Percentiles rank a stretch among this genome's conserved stretches.
Conservation (phyloP, 768 basidiomycete genomes). For the Lanmaoa rubissima region DNA sequence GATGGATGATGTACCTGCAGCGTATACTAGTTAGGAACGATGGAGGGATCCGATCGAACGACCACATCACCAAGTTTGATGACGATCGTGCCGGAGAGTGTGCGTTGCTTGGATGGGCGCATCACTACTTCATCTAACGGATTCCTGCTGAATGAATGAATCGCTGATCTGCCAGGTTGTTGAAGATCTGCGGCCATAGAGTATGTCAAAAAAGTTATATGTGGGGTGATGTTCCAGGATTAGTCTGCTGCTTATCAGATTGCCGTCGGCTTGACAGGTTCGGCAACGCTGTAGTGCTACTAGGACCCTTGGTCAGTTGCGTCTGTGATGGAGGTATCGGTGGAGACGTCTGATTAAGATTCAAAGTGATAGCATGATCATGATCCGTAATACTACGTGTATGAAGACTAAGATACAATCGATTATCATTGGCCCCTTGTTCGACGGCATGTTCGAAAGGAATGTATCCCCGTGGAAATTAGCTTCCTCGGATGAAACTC, state of each 20-base stretch:
- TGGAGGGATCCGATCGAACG: neutral
- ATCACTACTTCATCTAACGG: constrained; percentile 10
- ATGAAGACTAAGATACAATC: too few relatives aligned
- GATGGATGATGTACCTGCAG: constrained; percentile 86
- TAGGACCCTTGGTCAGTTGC: too few relatives aligned
- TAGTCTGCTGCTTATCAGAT: neutral
- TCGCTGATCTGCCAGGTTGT: constrained; percentile 6
- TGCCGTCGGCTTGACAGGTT: neutral
- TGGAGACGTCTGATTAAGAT: too few relatives aligned
- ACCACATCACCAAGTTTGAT: constrained; percentile 74
- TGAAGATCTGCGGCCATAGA: constrained; percentile 13
- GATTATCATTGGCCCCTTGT: too few relatives aligned
- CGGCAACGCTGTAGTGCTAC: too few relatives aligned
- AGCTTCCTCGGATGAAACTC: too few relatives aligned
- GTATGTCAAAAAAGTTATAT: neutral
- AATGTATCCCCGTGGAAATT: too few relatives aligned
- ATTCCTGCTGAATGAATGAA: neutral
- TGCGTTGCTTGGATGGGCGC: constrained; percentile 24
- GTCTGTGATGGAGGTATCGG: too few relatives aligned
- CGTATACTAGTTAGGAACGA: constrained; percentile 9
- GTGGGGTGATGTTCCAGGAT: neutral
- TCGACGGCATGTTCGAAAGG: too few relatives aligned
- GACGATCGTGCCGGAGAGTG: constrained; percentile 63
- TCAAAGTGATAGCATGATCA: too few relatives aligned
- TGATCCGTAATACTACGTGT: too few relatives aligned